Evolutionary conservation across 177 flowering plant species (phyloP).

Genomic region (Vitis hybrid): DNA sequence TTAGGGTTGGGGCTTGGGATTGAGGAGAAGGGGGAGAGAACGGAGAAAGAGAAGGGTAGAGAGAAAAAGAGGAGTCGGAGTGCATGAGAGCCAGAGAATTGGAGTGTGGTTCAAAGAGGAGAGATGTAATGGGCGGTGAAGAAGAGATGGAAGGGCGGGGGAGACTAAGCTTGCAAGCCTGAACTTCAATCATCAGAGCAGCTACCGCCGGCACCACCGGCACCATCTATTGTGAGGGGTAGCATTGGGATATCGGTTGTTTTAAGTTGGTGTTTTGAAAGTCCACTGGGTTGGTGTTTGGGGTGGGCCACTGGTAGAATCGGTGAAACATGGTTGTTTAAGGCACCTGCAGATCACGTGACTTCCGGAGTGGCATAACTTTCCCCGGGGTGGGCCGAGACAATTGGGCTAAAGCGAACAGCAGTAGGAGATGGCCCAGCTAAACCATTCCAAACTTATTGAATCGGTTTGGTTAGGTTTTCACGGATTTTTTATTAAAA

Average conservation of each 20-base stretch:
- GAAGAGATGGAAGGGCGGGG: conserved; percentile 32
- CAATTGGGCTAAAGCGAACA: too few relatives aligned
- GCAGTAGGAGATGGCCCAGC: too few relatives aligned
- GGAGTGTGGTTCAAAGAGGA: conserved; percentile 63
- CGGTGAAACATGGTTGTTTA: too few relatives aligned
- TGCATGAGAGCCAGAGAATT: conserved; percentile 60
- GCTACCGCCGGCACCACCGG: conserved; percentile 5
- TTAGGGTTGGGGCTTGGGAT: conserved; percentile 20
- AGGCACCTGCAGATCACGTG: too few relatives aligned
- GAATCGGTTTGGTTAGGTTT: background rate
- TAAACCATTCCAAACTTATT: background rate
- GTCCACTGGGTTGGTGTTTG: too few relatives aligned
- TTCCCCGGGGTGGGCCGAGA: too few relatives aligned
- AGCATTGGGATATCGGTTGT: too few relatives aligned
- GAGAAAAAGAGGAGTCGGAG: conserved; percentile 67
- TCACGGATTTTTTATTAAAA: too few relatives aligned
- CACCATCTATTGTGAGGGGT: background rate
- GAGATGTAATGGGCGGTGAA: conserved; percentile 38
- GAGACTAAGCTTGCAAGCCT: conserved; percentile 57
- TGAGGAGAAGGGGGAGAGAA: conserved; percentile 23
- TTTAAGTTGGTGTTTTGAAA: too few relatives aligned
- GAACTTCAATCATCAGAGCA: conserved; percentile 34
- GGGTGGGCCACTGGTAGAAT: too few relatives aligned
- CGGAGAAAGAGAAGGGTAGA: conserved; percentile 38
- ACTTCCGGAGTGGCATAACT: too few relatives aligned